A percentile compares a stretch with the other conserved stretches of the same genome.
These are phyloP conservation scores for Sophora flavescens DNA, from an alignment of 306 rosid species.

Conservation along the genomic window DNA sequence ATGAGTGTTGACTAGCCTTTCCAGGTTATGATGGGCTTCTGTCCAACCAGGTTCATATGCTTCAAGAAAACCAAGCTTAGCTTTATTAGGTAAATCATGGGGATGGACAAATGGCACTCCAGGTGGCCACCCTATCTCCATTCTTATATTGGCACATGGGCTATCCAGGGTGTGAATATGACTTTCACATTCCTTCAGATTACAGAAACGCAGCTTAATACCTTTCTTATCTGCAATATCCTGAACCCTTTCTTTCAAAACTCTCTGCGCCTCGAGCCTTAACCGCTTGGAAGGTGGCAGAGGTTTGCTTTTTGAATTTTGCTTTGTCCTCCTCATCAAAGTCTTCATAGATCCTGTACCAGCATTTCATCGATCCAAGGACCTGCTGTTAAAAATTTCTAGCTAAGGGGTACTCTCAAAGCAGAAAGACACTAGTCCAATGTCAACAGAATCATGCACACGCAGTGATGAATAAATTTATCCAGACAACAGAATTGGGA, in stretches of 20 bases:
- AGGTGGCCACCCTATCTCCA: conserved; percentile 96
- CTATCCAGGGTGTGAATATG: conserved; percentile 80
- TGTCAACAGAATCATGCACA: conserved; percentile 40
- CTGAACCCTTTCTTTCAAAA: conserved; percentile 94
- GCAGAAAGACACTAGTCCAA: conserved; percentile 49
- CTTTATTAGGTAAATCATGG: conserved; percentile 96
- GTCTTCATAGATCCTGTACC: conserved; percentile 98
- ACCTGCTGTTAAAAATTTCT: conserved; percentile 92
- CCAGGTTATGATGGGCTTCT: conserved; percentile 86
- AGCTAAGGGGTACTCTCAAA: conserved; percentile 74
- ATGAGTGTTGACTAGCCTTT: conserved; percentile 81
- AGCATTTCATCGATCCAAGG: conserved; percentile 99
- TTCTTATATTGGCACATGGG: conserved; percentile 89
- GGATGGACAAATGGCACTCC: conserved; percentile 99
- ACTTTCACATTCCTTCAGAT: conserved; percentile 94
- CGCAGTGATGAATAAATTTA: conserved; percentile 3
- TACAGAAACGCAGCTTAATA: conserved; percentile 96
- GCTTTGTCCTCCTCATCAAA: conserved; percentile 76
- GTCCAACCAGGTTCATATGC: conserved; percentile 99
- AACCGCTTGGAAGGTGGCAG: conserved; percentile 97
- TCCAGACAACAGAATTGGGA: conserved; percentile 14
- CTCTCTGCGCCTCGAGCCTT: conserved; percentile 98
- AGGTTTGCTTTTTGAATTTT: conserved; percentile 82
- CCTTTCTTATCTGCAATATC: conserved; percentile 98
- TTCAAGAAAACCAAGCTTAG: conserved; percentile 95